Evolutionary conservation across 2,329 filamentous ascomycete genomes (phyloP).

Genomic region (Didymella pomorum): DNA sequence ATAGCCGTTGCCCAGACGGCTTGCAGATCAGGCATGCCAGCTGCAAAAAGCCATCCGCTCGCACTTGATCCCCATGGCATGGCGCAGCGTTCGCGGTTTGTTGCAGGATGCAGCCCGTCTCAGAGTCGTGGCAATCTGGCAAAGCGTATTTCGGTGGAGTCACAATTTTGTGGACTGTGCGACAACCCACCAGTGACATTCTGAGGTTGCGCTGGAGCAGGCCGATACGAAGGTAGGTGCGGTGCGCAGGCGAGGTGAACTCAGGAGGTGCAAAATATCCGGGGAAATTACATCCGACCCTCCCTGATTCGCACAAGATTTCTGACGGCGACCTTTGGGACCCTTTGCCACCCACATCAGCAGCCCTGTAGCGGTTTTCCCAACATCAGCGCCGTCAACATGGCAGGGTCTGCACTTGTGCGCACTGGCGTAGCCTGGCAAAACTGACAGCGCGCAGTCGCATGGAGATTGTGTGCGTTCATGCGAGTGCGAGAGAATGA

Average conservation of each 20-base stretch:
- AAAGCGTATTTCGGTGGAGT: conserved; percentile 10
- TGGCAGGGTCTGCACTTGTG: conserved; percentile 1
- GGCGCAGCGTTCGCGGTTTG: conserved; percentile 1
- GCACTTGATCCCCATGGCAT: neutral
- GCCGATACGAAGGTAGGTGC: conserved; percentile 3
- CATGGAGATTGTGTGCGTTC: conserved; percentile 2
- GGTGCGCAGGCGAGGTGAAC: conserved; percentile 3
- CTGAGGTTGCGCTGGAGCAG: neutral
- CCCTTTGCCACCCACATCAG: conserved; percentile 13
- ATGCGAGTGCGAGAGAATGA: conserved; percentile 3
- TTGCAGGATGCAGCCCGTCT: conserved; percentile 1
- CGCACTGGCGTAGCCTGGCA: neutral
- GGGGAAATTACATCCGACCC: conserved; percentile 19
- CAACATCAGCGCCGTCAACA: conserved; percentile 10
- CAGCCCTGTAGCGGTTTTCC: neutral
- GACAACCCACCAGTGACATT: conserved; percentile 1
- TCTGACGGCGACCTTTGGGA: neutral
- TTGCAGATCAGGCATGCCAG: conserved; percentile 11
- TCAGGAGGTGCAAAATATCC: conserved; percentile 16
- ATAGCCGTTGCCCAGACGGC: neutral
- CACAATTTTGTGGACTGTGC: conserved; percentile 2
- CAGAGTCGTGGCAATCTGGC: conserved; percentile 3
- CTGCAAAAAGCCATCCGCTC: neutral
- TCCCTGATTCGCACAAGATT: conserved; percentile 1
- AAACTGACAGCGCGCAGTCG: neutral